phyloP scores from a whole-genome alignment of 129 eudicot genomes.

The Escallonia rubra region DNA sequence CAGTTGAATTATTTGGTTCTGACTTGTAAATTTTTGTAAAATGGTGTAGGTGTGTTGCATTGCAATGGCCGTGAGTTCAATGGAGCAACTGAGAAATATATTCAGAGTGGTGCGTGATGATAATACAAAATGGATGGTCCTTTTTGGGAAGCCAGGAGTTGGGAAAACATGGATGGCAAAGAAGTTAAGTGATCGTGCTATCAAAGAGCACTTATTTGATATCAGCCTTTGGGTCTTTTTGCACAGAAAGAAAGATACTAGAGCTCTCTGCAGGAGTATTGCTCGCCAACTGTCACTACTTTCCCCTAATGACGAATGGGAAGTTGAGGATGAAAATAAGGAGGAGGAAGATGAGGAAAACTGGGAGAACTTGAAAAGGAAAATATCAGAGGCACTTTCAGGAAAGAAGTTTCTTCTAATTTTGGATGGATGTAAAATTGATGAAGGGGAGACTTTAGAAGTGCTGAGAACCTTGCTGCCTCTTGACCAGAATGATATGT shows the following conservation, averaged over 20 bases:
- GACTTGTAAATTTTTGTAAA: background rate
- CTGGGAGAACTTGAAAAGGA: background rate
- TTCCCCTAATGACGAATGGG: conserved; percentile 27
- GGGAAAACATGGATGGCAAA: conserved; percentile 30
- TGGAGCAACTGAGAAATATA: background rate
- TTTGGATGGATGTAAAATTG: conserved; percentile 21
- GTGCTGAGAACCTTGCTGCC: background rate
- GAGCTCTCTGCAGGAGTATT: conserved; percentile 25
- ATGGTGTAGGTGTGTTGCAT: conserved; percentile 1
- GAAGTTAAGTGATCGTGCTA: conserved; percentile 15
- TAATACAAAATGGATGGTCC: background rate
- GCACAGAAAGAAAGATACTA: conserved; percentile 3
- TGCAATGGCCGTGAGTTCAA: conserved; percentile 1
- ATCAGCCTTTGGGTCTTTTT: conserved; percentile 35
- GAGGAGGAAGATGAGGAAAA: background rate
- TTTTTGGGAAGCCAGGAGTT: conserved; percentile 24
- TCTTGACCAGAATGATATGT: background rate
- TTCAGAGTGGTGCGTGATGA: background rate
- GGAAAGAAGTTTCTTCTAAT: conserved; percentile 22
- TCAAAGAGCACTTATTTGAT: background rate
- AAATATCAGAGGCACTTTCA: background rate
- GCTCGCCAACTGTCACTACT: conserved; percentile 37
- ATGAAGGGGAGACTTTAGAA: background rate
- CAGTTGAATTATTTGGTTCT: too few relatives aligned
- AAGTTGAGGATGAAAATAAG: conserved; percentile 19